A percentile compares a stretch with the other conserved stretches of the same genome.
These are phyloP conservation scores for Apiotrichum sp. DNA, from an alignment of 1,284 basidiomycete species.

Conservation along the genomic window DNA sequence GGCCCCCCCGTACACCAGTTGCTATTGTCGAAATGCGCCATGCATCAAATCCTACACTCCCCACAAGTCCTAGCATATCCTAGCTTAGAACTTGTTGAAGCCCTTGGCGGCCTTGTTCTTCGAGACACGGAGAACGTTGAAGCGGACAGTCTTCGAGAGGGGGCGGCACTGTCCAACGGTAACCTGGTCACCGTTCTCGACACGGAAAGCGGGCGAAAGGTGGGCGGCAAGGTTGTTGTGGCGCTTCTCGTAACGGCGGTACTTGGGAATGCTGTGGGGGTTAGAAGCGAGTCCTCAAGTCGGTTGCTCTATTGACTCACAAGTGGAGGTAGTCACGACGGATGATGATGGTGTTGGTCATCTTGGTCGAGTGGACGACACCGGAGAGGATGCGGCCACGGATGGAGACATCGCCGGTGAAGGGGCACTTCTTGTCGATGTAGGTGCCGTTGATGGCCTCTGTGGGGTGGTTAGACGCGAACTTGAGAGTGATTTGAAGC, in stretches of 20 bases:
- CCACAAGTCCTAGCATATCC: conserved; percentile 2
- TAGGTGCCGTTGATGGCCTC: conserved; percentile 97
- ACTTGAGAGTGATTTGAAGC: background rate
- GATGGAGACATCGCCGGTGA: conserved; percentile 92
- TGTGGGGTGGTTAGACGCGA: conserved; percentile 52
- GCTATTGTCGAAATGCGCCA: conserved; percentile 11
- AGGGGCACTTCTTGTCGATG: conserved; percentile 99
- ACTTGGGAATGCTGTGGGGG: conserved; percentile 71
- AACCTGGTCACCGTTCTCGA: conserved; percentile 83
- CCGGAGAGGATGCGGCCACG: conserved; percentile 98
- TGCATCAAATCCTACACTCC: conserved; percentile 19
- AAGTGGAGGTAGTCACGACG: conserved; percentile 97
- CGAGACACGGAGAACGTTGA: conserved; percentile 87
- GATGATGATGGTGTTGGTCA: conserved; percentile 98
- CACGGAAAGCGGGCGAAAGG: conserved; percentile 97
- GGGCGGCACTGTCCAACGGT: conserved; percentile 99
- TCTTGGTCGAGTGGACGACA: conserved; percentile 92
- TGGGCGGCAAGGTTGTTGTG: conserved; percentile 99
- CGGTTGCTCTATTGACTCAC: conserved; percentile 18
- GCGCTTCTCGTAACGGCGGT: conserved; percentile 95
- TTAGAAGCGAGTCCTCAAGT: background rate
- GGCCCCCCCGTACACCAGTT: background rate
- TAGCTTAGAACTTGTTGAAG: conserved; percentile 82
- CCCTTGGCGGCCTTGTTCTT: conserved; percentile 86
- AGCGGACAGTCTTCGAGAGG: conserved; percentile 97